Conservation (phyloP, 2,329 filamentous ascomycete species). For the Lachnellula hyalina region DNA sequence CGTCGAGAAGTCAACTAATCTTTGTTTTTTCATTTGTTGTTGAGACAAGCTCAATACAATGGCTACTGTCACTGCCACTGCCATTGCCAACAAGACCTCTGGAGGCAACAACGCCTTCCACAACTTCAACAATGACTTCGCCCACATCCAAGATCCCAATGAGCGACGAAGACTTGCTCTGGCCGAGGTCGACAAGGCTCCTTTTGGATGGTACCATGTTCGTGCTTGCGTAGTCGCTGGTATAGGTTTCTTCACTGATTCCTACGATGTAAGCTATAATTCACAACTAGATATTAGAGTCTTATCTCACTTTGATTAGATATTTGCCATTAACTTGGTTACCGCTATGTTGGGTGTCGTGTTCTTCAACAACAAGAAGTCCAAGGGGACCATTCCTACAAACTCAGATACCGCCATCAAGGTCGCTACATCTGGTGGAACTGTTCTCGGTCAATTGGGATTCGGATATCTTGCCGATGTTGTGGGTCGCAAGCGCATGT, state of each 20-base stretch:
- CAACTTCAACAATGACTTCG: constrained; percentile 73
- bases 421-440: constrained; percentile 76
- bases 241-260: constrained; percentile 85
- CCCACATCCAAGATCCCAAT: constrained; percentile 53
- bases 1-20: background rate
- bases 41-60: background rate
- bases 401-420: constrained; percentile 77
- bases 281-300: background rate
- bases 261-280: constrained; percentile 70
- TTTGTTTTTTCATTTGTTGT: background rate
- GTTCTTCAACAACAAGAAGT: constrained; percentile 21
- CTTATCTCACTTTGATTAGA: constrained; percentile 34
- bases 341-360: constrained; percentile 29
- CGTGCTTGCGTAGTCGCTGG: constrained; percentile 72
- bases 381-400: constrained; percentile 53
- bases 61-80: background rate
- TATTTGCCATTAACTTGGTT: constrained; percentile 30
- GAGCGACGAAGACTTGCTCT: constrained; percentile 75
- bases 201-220: constrained; percentile 81
- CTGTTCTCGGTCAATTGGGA: constrained; percentile 73
- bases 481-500: constrained; percentile 71
- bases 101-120: constrained; percentile 68
- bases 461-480: constrained; percentile 77
- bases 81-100: constrained; percentile 36
- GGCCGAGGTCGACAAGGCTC: constrained; percentile 75